Base-by-base conservation (phyloP, 2,329 filamentous ascomycete genomes). In the Colletotrichum australisinense region DNA sequence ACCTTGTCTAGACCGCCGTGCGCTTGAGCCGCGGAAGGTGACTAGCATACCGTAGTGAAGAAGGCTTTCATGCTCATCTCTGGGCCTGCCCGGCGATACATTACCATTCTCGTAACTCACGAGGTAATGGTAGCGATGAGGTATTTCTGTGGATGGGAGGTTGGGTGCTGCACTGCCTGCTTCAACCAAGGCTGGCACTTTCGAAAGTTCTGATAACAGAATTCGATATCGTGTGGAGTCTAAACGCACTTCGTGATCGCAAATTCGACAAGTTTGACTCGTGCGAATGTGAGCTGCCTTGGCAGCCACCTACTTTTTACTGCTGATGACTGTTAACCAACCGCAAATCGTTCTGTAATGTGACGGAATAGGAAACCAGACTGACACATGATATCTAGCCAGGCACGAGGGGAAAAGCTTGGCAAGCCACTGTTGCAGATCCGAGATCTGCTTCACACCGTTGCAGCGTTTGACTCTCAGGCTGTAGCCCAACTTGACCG, bases 191-290 rank as follows among this genome's bases (percentile, higher is more conserved):
- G 42, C 42, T 56, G 63, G 56, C 63, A 14, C 26, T 38, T 16
- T 56, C 26, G 35, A 9, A n/a, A n/a, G 30, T 16, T 24, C 19
- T 63, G 52, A 59, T 32, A 55, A 58, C 28, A 55, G 32, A 58
- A 52, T 30, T 9, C 32, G 53, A n/a, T 24, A 26, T 46, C 53
- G 49, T 24, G 69, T 72, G 65, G 65, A 69, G 65, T 56, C 30
- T 24, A 7, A 53, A 69, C 38, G 58, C 65, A 59, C 65, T 53
- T 55, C 38, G 69, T 72, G 65, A 59, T 72, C 58, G 58, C 28
- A 58, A 63, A 58, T n/a, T 72, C 65, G 11, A 19, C 7, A 63
- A 52, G 65, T 69, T 72, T 72, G 69, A 72, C 69, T 63, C 69
- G 65, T 38, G 58, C 57, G 38, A 58, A 22, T 22, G 52, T 28